Percentiles rank a stretch among this genome's conserved stretches.
Conservation (phyloP, 2,329 filamentous ascomycete species). For the Emergomyces pasteurianus region DNA sequence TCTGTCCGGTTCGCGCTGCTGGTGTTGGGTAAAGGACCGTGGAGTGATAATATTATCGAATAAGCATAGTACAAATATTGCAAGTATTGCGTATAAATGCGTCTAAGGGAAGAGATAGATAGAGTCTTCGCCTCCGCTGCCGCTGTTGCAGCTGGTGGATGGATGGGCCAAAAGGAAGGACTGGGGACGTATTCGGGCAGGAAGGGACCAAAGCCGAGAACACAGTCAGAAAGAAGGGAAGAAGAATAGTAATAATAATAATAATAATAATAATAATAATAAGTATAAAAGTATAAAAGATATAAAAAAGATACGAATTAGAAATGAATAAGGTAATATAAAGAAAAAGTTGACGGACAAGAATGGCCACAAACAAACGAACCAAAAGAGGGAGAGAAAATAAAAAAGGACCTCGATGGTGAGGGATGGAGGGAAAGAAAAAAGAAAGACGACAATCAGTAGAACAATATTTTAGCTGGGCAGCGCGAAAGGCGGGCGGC, state of each 20-base stretch:
- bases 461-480: background rate
- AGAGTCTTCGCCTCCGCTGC: background rate
- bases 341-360: background rate
- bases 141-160: conserved; percentile 11
- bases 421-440: background rate
- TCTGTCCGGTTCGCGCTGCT: background rate
- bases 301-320: background rate
- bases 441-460: background rate
- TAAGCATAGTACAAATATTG: conserved; percentile 1
- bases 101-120: background rate
- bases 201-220: conserved; percentile 18
- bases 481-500: background rate
- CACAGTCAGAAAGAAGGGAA: conserved; percentile 22
- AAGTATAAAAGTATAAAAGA: background rate
- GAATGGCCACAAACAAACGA: background rate
- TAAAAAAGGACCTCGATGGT: background rate
- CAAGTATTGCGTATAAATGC: background rate
- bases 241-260: too few species aligned
- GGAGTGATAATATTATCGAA: background rate
- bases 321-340: conserved; percentile 8
- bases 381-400: too few species aligned
- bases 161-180: conserved; percentile 21
- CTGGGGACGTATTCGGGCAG: conserved; percentile 22
- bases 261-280: conserved; percentile 18
- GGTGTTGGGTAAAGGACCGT: background rate